Evolutionary conservation across 2,329 filamentous ascomycete species (phyloP).

Genomic region (Monosporascus sp.): DNA sequence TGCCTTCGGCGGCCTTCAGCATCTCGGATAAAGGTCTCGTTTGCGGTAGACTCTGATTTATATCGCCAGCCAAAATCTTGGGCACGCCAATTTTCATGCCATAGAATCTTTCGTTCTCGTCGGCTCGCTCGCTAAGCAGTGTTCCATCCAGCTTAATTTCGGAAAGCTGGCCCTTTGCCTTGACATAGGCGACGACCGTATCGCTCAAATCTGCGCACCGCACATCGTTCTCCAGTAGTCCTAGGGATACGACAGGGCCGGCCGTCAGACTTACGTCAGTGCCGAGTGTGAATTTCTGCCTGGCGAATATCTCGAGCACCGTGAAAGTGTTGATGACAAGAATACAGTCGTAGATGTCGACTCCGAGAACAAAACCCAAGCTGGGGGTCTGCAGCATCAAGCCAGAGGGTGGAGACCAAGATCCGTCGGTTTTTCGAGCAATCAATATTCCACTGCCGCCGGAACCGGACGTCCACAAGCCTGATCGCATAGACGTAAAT

Average conservation of each 20-base stretch:
- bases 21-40: constrained; percentile 67
- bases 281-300: constrained; percentile 72
- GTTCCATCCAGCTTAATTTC: constrained; percentile 52
- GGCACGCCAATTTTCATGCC: constrained; percentile 44
- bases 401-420: constrained; percentile 87
- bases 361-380: constrained; percentile 82
- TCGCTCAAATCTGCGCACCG: constrained; percentile 48
- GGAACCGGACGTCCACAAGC: constrained; percentile 85
- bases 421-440: constrained; percentile 76
- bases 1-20: constrained; percentile 81
- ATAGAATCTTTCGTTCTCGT: constrained; percentile 59
- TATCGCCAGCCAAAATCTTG: constrained; percentile 53
- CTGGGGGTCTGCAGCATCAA: constrained; percentile 87
- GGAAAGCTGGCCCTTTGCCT: constrained; percentile 51
- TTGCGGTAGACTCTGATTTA: constrained; percentile 49
- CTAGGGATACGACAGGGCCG: constrained; percentile 63
- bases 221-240: constrained; percentile 45
- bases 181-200: constrained; percentile 54
- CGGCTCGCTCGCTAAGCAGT: constrained; percentile 49
- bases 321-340: constrained; percentile 85
- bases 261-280: constrained; percentile 72
- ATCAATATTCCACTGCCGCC: constrained; percentile 86
- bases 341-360: constrained; percentile 95
- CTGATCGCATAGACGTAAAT: constrained; percentile 93
- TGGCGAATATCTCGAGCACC: constrained; percentile 79